These are phyloP conservation scores for Backusella westeae DNA, from an alignment of 192 early-diverging fungal species.

Conservation along the genomic window DNA sequence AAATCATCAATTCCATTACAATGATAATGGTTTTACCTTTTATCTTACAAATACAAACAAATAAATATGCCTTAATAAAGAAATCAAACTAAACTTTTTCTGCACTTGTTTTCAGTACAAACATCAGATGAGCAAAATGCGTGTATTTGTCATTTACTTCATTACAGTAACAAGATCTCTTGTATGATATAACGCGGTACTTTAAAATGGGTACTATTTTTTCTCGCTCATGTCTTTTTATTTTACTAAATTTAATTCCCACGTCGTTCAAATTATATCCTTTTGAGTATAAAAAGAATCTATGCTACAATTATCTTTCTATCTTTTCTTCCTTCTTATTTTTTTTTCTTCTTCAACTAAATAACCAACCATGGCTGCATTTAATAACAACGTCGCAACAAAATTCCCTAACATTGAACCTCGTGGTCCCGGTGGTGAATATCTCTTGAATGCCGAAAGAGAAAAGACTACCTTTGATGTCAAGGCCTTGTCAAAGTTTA, in stretches of 20 bases:
- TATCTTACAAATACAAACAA: neutral
- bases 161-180: neutral
- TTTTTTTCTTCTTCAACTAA: neutral
- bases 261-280: neutral
- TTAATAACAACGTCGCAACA: constrained; percentile 27
- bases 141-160: neutral
- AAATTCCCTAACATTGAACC: constrained; percentile 46
- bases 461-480: constrained; percentile 63
- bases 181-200: neutral
- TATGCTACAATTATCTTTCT: neutral
- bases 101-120: neutral
- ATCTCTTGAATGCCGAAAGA: constrained; percentile 64
- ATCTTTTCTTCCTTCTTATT: neutral
- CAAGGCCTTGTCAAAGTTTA: constrained; percentile 61
- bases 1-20: neutral
- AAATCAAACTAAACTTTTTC: neutral
- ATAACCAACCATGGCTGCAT: neutral
- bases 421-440: constrained; percentile 44
- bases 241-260: constrained; percentile 13
- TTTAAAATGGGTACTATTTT: neutral
- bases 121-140: neutral
- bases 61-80: neutral
- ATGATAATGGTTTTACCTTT: neutral
- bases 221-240: neutral
- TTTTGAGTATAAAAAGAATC: neutral